Conservation (phyloP, 148 eudicot species). For the Salicornia ramosissima region DNA sequence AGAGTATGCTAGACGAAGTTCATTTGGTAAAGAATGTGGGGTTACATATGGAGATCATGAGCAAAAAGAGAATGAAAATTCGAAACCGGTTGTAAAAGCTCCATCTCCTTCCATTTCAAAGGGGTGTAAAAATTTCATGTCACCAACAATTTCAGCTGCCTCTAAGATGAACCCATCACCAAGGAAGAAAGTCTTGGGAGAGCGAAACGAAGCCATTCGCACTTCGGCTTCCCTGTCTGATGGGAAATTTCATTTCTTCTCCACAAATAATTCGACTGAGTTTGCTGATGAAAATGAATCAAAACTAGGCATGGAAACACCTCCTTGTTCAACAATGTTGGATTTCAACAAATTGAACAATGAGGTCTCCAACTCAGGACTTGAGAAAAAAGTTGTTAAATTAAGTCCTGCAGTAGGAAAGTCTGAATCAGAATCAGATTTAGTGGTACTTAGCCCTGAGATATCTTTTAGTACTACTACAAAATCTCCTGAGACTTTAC, state of each 20-base stretch:
- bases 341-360: slow-evolving; percentile 17
- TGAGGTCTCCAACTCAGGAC: slow-evolving; percentile 25
- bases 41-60: slow-evolving; percentile 29
- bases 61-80: slow-evolving; percentile 71
- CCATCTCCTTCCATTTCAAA: slow-evolving; percentile 43
- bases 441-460: slow-evolving; percentile 42
- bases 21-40: slow-evolving; percentile 34
- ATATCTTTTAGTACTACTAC: slow-evolving; percentile 23
- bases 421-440: slow-evolving; percentile 30
- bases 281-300: slow-evolving; percentile 28
- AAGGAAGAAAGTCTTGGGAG: slow-evolving; percentile 71
- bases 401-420: slow-evolving; percentile 7
- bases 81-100: slow-evolving; percentile 29
- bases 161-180: slow-evolving; percentile 84
- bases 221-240: slow-evolving; percentile 62
- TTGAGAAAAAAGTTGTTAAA: slow-evolving; percentile 19
- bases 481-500: slow-evolving; percentile 24
- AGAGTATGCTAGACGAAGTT: slow-evolving; percentile 48
- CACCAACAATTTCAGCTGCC: slow-evolving; percentile 91
- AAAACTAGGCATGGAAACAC: background rate
- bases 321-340: slow-evolving; percentile 13
- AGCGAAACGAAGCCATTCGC: slow-evolving; percentile 67
- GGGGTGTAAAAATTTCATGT: slow-evolving; percentile 70
- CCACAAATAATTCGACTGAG: slow-evolving; percentile 25
- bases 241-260: slow-evolving; percentile 50